Base-by-base conservation (phyloP, 2,329 filamentous ascomycete species). In the Pochonia chlamydosporia region DNA sequence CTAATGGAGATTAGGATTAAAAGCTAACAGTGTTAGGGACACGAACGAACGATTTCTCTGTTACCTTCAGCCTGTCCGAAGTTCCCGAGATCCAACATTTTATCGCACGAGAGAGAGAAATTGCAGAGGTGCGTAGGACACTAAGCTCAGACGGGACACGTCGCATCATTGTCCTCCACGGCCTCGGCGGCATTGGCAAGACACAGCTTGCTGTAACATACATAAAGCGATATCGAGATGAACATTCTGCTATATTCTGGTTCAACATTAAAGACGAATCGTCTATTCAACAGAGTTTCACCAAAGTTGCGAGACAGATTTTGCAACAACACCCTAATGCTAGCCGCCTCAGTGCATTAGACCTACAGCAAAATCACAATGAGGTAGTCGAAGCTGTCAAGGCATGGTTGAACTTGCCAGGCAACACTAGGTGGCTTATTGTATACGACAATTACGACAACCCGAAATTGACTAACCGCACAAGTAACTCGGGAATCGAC, bases 171-270 rank as follows among this genome's bases (percentile, higher is more conserved):
- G 56, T 68, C 25, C 52, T 73, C 7, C 59, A 70, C 42, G 69
- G 70, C 14, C 56, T 71, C 5, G 68, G 70, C n/a, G 70, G 70
- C 5, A 71, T 73, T 28, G 69, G 67, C 25, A 74, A 74, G 59
- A 73, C 70, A n/a, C 65, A 73, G 52, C 58, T 72, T 21, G 58
- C 62, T 7, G 54, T 70, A 6, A 56, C 60, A 39, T 74, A 67
- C 54, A 54, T 61, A 2, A 63, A 61, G 52, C 50, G 49, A 26
- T 52, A 73, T 48, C 56, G 57, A 23, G 44, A 58, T 11, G 55
- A 62, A 9, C 71, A 71, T 52, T 61, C 63, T 1, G 65, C 68
- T 1, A 54, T 68, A 5, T 64, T 75, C 50, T 75, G 69, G 72
- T 41, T 75, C 4, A 67, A 74, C 50, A 62, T 60, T 14, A 67